Conservation (phyloP, 2,329 filamentous ascomycete species). For the Phialophora chinensis region DNA sequence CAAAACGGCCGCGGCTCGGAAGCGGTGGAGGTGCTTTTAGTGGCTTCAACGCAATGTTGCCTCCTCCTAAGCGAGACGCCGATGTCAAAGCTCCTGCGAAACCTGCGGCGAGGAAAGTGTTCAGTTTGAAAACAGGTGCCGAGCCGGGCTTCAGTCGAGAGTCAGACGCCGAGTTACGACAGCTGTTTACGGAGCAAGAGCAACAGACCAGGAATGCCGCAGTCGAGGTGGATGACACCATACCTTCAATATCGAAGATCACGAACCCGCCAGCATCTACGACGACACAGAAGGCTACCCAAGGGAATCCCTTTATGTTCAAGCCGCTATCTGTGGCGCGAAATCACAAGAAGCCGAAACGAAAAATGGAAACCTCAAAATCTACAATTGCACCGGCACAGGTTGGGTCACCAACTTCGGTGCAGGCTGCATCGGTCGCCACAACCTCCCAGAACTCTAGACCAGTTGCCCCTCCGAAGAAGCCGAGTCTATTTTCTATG, state of each 20-base stretch:
- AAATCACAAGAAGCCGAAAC: conserved; percentile 71
- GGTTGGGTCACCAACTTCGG: conserved; percentile 1
- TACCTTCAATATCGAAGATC: conserved; percentile 38
- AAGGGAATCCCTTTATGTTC: conserved; percentile 85
- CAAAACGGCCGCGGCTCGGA: conserved; percentile 72
- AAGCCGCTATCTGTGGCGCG: conserved; percentile 83
- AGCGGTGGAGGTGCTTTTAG: conserved; percentile 71
- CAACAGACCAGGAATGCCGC: conserved; percentile 27
- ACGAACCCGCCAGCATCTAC: conserved; percentile 56
- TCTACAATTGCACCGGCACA: neutral
- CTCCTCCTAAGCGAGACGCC: conserved; percentile 72
- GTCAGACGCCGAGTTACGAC: conserved; percentile 50
- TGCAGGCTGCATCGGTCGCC: neutral
- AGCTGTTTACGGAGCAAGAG: conserved; percentile 46
- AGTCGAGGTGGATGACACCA: conserved; percentile 27
- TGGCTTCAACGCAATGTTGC: conserved; percentile 85
- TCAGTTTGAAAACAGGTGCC: conserved; percentile 82
- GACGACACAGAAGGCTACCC: conserved; percentile 59
- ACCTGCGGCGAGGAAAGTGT: conserved; percentile 58
- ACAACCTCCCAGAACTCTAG: conserved; percentile 3
- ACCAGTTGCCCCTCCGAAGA: conserved; percentile 46
- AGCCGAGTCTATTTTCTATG: conserved; percentile 53
- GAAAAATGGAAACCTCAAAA: conserved; percentile 51
- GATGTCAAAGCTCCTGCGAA: conserved; percentile 39
- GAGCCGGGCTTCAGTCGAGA: conserved; percentile 80